Evolutionary conservation across 2,329 filamentous ascomycete species (phyloP), one percentile per base, ranked within the genome.

Genomic region (Cladophialophora bantiana): DNA sequence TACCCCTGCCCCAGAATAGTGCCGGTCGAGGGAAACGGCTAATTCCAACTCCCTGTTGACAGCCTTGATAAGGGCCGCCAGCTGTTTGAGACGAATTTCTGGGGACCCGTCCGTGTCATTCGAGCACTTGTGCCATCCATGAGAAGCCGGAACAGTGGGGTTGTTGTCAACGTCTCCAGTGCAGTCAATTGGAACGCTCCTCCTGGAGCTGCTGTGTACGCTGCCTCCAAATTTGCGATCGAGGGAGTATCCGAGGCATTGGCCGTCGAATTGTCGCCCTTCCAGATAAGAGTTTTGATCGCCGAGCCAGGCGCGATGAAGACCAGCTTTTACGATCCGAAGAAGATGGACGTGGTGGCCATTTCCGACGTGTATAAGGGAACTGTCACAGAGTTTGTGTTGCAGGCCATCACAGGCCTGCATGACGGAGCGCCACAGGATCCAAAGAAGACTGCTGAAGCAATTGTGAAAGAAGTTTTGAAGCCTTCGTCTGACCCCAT

Each of bases 291-390:
- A 1, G 76, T 81, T 1, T 68, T 82, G 6, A 74, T 82, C 31
- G 79, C 82, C 1, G 78, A 82, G 67, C 80, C 80, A 0, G 81
- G 81, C 0, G 76, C 74, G 0, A 81, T 81, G 71, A 75, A 79
- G 2, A 83, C 81, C 2, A 77, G 78, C 9, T 82, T 82, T 70
- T 70, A 78, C 0, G 70, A 67, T 4, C 72, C 72, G 10, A 61
- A 70, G 53, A 15, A 56, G 18, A 6, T 62, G 35, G 64, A 69
- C 13, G 58, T 65, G 62, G 60, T 50, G 3, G 6, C 15, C 1
- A 3, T 70, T 5, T n/a, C 53, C 7, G 66, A 62, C 10, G 59
- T 52, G 6, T 70, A 68, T 38, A 66, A 59, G 55, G 64, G 63
- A 18, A 68, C 62, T 10, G 15, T 38, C n/a, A 40, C 55, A 7